Evolutionary conservation across 805 yeast species (phyloP).

Genomic region (Sugiyamaella americana): DNA sequence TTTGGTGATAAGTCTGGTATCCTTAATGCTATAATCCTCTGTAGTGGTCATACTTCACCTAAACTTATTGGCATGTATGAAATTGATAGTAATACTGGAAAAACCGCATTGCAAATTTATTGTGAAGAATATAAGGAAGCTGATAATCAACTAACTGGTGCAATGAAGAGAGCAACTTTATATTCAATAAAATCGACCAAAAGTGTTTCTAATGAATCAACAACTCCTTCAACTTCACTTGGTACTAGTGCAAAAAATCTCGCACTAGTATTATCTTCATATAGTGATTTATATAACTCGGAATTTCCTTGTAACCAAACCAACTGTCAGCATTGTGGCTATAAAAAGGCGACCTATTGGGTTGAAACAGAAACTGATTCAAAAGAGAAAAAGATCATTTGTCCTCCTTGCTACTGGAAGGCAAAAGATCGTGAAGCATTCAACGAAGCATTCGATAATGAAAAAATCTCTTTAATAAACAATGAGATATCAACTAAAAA

Average conservation of each 20-base stretch:
- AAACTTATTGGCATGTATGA: constrained; percentile 22
- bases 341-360: constrained; percentile 15
- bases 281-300: neutral
- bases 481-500: neutral
- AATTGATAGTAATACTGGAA: constrained; percentile 19
- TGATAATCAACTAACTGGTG: constrained; percentile 9
- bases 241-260: neutral
- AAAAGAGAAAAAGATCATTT: constrained; percentile 1
- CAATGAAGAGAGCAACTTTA: constrained; percentile 11
- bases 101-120: constrained; percentile 30
- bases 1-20: constrained; percentile 21
- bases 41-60: constrained; percentile 26
- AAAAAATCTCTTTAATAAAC: neutral
- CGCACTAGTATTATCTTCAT: neutral
- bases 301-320: neutral
- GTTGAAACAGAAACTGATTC: constrained; percentile 3
- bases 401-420: constrained; percentile 19
- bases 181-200: constrained; percentile 3
- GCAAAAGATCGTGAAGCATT: constrained; percentile 7
- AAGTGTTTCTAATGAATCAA: neutral
- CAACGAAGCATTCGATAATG: constrained; percentile 8
- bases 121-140: constrained; percentile 22
- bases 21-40: constrained; percentile 29
- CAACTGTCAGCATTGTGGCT: constrained; percentile 10
- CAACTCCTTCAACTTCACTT: neutral